phyloP scores from a whole-genome alignment of 257 asterid species.

The Mentha longifolia region DNA sequence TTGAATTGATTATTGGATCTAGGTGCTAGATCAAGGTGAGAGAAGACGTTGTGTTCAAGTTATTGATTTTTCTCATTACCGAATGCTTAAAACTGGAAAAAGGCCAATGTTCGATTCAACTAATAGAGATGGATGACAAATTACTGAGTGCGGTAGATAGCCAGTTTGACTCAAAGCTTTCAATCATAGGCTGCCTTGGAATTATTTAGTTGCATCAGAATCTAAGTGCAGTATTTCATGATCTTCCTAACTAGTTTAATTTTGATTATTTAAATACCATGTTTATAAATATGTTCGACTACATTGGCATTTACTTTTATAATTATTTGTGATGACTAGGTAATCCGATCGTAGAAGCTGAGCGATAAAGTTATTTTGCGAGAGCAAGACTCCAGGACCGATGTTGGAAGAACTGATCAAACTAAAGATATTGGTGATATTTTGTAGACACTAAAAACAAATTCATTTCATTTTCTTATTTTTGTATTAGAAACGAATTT shows the following conservation, averaged over 20 bases:
- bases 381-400: no score
- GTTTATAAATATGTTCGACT: no score
- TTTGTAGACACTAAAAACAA: no score
- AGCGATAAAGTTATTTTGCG: no score
- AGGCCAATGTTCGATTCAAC: not conserved
- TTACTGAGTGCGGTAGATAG: not conserved
- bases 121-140: conserved; percentile 12
- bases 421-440: no score
- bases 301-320: no score
- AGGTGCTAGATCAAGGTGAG: conserved; percentile 1
- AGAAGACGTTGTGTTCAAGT: not conserved
- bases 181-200: not conserved
- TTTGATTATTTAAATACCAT: no score
- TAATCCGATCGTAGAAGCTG: no score
- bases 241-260: not conserved
- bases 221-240: not conserved
- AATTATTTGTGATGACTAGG: no score
- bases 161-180: not conserved
- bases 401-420: no score
- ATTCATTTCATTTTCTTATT: no score
- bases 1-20: conserved; percentile 14
- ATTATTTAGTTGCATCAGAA: conserved; percentile 9
- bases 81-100: conserved; percentile 5
- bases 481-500: no score
- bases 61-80: not conserved